phyloP scores from a whole-genome alignment of 192 early-diverging fungal species.

The Phycomyces blakesleeanus region DNA sequence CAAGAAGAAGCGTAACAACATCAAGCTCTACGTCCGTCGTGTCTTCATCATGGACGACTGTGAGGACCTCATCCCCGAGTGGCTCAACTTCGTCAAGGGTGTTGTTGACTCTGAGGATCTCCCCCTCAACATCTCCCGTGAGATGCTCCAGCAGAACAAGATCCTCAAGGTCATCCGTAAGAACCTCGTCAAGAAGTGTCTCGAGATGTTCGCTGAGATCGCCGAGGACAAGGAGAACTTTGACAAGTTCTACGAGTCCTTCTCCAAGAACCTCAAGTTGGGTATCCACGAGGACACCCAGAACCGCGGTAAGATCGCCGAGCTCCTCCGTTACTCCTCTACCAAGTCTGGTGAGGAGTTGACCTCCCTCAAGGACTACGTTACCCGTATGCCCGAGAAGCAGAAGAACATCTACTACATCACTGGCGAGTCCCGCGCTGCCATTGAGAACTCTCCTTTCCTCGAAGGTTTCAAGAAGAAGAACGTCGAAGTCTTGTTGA shows the following conservation, averaged over 20 bases:
- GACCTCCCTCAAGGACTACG: constrained; percentile 99
- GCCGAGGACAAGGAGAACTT: constrained; percentile 99
- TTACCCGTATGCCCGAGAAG: constrained; percentile 99
- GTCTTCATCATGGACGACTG: constrained; percentile 99
- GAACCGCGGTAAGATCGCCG: constrained; percentile 96
- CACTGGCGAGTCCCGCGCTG: constrained; percentile 91
- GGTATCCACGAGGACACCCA: constrained; percentile 98
- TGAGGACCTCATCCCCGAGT: constrained; percentile 99
- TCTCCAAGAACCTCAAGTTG: constrained; percentile 99
- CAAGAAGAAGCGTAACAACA: constrained; percentile 99
- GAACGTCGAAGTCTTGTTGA: constrained; percentile 97
- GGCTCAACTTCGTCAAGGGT: constrained; percentile 99
- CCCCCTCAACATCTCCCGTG: constrained; percentile 99
- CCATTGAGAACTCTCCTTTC: constrained; percentile 97
- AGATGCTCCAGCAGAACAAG: constrained; percentile 99
- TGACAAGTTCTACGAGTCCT: constrained; percentile 98
- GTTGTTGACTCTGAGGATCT: constrained; percentile 99
- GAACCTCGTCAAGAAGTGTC: constrained; percentile 99
- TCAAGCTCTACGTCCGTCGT: constrained; percentile 99
- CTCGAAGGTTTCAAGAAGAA: constrained; percentile 98
- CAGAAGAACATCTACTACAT: constrained; percentile 99
- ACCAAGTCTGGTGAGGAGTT: constrained; percentile 98
- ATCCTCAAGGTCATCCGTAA: constrained; percentile 99
- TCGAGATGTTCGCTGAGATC: constrained; percentile 97
- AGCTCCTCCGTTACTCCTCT: constrained; percentile 96